Evolutionary conservation across 2,329 filamentous ascomycete species (phyloP), one percentile per base, ranked within the genome.

Genomic region (Chaetomium strumarium): DNA sequence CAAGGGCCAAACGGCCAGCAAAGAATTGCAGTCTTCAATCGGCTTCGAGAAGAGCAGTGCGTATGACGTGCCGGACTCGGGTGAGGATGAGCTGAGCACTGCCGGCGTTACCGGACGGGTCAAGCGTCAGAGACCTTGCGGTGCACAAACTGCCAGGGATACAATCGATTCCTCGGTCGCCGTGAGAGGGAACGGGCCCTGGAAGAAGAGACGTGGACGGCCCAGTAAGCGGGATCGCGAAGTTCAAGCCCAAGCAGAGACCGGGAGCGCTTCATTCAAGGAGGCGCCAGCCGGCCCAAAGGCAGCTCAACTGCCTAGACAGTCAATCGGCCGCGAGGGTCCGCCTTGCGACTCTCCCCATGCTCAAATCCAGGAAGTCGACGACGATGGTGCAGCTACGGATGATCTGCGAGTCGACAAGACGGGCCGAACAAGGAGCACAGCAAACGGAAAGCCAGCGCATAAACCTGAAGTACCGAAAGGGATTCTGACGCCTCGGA

Each of bases 401-500:
- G 30, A 19, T 24, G n/a, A 36, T 20, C 13, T 13, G 24, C 17
- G 33, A 8, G 42, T 29, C 9, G 20, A 37, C 12, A 44, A 46
- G 33, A 12, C 36, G 16, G 37, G 29, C 20, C 40, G 37, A 13
- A 36, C 37, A 16, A 49, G 8, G 29, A 30, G 16, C 17, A 36
- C 39, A 5, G 45, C 39, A 44, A 50, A 49, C 12, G 42, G 31
- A 6, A 36, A 19, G 30, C 7, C 31, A 10, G 49, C 39, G 17
- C 56, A 61, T n/a, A 57, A 45, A 7, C 58, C 58, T 6, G 56
- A 51, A 13, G 52, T 58, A n/a, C 71, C 77, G 10, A 82, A 77
- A 62, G 72, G 80, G 8, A 84, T 84, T 51, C 63, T 83, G 39
- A 77, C 78, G 2, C 80, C 81, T 3, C 71, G 70, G 16, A 79